These are phyloP conservation scores for Takashimella tepidaria DNA, from an alignment of 1,284 basidiomycete species.

Conservation along the genomic window DNA sequence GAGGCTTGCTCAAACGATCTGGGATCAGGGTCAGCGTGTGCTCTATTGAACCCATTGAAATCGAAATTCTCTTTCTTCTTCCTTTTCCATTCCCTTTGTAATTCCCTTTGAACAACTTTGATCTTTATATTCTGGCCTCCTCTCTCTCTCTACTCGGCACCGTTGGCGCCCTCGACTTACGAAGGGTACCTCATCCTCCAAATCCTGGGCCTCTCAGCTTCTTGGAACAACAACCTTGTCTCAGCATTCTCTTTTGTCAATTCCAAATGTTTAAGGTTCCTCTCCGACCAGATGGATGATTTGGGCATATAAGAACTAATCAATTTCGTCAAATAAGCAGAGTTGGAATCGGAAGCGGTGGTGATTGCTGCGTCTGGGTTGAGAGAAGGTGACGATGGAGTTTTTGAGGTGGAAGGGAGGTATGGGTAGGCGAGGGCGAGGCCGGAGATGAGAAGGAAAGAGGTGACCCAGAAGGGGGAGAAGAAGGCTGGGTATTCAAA, in stretches of 20 bases:
- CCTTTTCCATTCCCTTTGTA: too few species aligned
- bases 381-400: conserved; percentile 28
- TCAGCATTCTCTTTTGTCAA: conserved; percentile 44
- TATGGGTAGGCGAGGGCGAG: conserved; percentile 34
- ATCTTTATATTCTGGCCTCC: neutral
- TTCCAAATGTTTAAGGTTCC: conserved; percentile 48
- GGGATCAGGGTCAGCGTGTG: too few species aligned
- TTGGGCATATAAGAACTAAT: conserved; percentile 38
- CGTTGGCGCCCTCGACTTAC: conserved; percentile 28
- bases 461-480: conserved; percentile 40
- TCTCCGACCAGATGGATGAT: conserved; percentile 32
- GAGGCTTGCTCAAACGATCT: conserved; percentile 48
- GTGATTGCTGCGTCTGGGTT: conserved; percentile 28
- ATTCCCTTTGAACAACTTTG: neutral
- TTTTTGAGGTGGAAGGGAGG: conserved; percentile 34
- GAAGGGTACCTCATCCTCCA: conserved; percentile 45
- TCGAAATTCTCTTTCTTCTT: too few species aligned
- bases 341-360: conserved; percentile 15
- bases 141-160: neutral
- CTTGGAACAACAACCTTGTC: conserved; percentile 48
- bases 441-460: conserved; percentile 29
- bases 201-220: conserved; percentile 48
- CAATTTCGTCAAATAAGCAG: conserved; percentile 42
- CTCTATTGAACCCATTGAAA: too few species aligned
- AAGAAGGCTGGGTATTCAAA: conserved; percentile 41